These are phyloP conservation scores for Curvularia verruculosa DNA, from an alignment of 2,329 filamentous ascomycete genomes.

Conservation along the genomic window DNA sequence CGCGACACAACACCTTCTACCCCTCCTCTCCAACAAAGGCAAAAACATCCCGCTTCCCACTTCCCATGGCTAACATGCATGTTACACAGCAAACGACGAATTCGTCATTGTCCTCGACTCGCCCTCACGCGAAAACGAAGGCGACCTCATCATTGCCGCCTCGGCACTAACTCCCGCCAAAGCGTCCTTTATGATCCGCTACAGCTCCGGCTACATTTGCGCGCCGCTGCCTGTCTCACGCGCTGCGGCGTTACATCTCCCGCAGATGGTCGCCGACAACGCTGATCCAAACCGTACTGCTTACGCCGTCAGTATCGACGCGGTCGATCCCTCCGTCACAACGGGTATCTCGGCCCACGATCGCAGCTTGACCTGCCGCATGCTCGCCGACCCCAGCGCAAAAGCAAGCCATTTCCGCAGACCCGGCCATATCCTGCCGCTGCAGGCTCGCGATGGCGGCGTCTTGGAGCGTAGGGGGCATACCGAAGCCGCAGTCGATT, in stretches of 20 bases:
- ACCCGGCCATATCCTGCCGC: slow-evolving; percentile 88
- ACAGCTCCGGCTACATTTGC: slow-evolving; percentile 90
- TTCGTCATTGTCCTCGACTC: slow-evolving; percentile 97
- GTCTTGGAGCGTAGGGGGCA: slow-evolving; percentile 82
- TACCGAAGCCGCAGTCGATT: slow-evolving; percentile 91
- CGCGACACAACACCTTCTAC: fast-evolving
- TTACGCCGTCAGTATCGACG: slow-evolving; percentile 90
- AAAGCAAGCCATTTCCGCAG: slow-evolving; percentile 70
- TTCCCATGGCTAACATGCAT: slow-evolving; percentile 2
- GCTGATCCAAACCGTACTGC: slow-evolving; percentile 86
- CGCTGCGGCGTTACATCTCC: slow-evolving; percentile 74
- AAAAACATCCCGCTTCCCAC: neutral
- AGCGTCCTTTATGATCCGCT: slow-evolving; percentile 94
- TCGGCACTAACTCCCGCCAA: slow-evolving; percentile 82
- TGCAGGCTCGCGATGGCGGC: slow-evolving; percentile 79
- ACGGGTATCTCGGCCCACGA: slow-evolving; percentile 93
- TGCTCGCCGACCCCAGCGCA: slow-evolving; percentile 68
- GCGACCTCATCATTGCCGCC: slow-evolving; percentile 94
- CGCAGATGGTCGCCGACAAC: slow-evolving; percentile 84
- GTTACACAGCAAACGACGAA: slow-evolving; percentile 64
- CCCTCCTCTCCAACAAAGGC: slow-evolving; percentile 12
- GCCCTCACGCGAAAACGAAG: slow-evolving; percentile 93
- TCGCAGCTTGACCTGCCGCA: slow-evolving; percentile 78
- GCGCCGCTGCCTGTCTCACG: slow-evolving; percentile 75
- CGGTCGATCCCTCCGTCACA: slow-evolving; percentile 66